Evolutionary conservation across 768 basidiomycete genomes (phyloP).

Genomic region (Suillus placidus): DNA sequence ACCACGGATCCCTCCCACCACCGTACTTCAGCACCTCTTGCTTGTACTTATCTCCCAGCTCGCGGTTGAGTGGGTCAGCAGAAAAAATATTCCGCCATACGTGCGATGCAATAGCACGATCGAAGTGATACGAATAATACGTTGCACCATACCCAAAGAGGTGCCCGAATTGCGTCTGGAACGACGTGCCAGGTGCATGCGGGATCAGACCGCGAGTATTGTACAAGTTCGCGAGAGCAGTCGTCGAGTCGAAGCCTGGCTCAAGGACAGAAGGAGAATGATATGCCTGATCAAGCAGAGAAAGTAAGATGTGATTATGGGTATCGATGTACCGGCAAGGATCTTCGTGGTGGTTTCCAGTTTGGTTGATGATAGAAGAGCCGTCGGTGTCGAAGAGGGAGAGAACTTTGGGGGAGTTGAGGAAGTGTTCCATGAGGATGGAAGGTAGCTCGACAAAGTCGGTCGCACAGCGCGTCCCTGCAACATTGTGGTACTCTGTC

Average conservation of each 20-base stretch:
- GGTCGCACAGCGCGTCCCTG: conserved; percentile 96
- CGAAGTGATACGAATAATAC: conserved; percentile 97
- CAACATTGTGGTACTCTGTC: conserved; percentile 96
- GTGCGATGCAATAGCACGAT: conserved; percentile 92
- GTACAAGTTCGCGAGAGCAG: conserved; percentile 60
- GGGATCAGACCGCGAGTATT: conserved; percentile 79
- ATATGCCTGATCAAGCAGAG: conserved; percentile 85
- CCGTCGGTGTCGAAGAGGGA: conserved; percentile 70
- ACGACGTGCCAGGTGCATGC: conserved; percentile 81
- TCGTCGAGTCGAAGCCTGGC: conserved; percentile 72
- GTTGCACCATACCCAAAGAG: conserved; percentile 96
- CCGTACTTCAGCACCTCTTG: conserved; percentile 75
- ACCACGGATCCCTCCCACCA: conserved; percentile 93
- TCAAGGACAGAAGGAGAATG: conserved; percentile 70
- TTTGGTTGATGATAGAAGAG: conserved; percentile 46
- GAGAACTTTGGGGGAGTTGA: conserved; percentile 81
- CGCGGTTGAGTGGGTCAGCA: conserved; percentile 65
- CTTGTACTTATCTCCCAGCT: conserved; percentile 82
- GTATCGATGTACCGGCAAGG: conserved; percentile 87
- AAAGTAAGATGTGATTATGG: conserved; percentile 87
- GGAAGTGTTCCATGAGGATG: conserved; percentile 98
- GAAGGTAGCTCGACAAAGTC: conserved; percentile 99
- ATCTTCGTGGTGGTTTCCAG: conserved; percentile 70
- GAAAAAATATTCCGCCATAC: conserved; percentile 83
- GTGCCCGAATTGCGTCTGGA: conserved; percentile 96